Evolutionary conservation across 768 basidiomycete genomes (phyloP).

Genomic region (Boletus sensibilis): DNA sequence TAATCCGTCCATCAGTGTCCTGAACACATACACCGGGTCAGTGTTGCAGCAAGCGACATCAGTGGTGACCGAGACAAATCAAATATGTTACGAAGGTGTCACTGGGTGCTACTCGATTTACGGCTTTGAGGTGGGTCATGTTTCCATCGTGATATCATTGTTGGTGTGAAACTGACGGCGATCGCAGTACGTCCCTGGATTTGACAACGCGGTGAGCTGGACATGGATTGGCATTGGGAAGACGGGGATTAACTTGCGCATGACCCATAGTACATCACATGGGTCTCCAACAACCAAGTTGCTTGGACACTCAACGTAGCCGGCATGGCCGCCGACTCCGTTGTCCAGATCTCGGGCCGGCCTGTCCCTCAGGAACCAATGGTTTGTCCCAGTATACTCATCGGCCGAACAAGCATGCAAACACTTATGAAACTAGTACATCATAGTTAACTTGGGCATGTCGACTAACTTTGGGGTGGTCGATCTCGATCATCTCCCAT

Average conservation of each 20-base stretch:
- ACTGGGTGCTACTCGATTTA: slow-evolving; percentile 68
- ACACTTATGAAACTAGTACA: slow-evolving; percentile 37
- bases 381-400: slow-evolving; percentile 43
- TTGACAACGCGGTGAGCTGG: slow-evolving; percentile 56
- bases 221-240: background rate
- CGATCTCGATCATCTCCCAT: slow-evolving; percentile 51
- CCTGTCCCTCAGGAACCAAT: slow-evolving; percentile 83
- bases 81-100: slow-evolving; percentile 63
- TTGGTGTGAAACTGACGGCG: background rate
- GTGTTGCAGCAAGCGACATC: slow-evolving; percentile 79
- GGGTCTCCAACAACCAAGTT: slow-evolving; percentile 66
- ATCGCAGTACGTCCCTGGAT: slow-evolving; percentile 47
- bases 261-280: slow-evolving; percentile 69
- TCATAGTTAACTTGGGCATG: slow-evolving; percentile 59
- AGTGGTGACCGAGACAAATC: slow-evolving; percentile 64
- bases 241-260: background rate
- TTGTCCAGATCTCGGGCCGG: slow-evolving; percentile 59
- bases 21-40: slow-evolving; percentile 69
- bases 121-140: slow-evolving; percentile 66
- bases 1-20: slow-evolving; percentile 50
- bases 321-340: slow-evolving; percentile 62
- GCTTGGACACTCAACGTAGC: slow-evolving; percentile 75
- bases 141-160: background rate
- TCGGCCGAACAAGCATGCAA: background rate
- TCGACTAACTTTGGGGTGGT: slow-evolving; percentile 58